Conservation (phyloP, 2,329 filamentous ascomycete genomes). For the Emergomyces orientalis region DNA sequence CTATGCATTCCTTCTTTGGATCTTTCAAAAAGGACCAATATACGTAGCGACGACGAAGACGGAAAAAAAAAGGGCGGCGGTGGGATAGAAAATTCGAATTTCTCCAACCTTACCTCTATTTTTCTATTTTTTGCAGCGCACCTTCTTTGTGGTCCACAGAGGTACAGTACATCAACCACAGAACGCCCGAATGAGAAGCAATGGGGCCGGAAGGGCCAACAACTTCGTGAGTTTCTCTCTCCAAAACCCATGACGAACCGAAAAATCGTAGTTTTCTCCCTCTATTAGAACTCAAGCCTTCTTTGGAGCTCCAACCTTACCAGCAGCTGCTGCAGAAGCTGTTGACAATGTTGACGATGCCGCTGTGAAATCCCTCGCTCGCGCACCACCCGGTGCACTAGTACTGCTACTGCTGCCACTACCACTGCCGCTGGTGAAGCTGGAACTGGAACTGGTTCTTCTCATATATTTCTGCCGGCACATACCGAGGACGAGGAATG, state of each 20-base stretch:
- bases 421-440: neutral
- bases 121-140: neutral
- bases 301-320: constrained; percentile 14
- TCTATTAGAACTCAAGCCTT: constrained; percentile 8
- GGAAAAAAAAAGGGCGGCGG: neutral
- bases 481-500: constrained; percentile 17
- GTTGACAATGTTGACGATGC: neutral
- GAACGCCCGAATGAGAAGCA: neutral
- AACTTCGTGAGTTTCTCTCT: neutral
- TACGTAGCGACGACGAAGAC: neutral
- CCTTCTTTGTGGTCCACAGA: neutral
- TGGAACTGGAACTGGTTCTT: neutral
- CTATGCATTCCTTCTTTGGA: neutral
- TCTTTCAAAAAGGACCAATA: neutral
- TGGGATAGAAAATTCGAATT: neutral
- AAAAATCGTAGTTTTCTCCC: neutral
- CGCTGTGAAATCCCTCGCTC: neutral
- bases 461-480: constrained; percentile 14
- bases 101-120: neutral
- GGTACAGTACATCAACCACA: neutral
- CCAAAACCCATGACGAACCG: neutral
- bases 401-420: neutral
- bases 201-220: neutral
- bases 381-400: neutral
- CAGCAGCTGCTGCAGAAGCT: constrained; percentile 1